phyloP scores from a whole-genome alignment of 495 filamentous ascomycete genomes.

The Trichocladium uniseriatum region DNA sequence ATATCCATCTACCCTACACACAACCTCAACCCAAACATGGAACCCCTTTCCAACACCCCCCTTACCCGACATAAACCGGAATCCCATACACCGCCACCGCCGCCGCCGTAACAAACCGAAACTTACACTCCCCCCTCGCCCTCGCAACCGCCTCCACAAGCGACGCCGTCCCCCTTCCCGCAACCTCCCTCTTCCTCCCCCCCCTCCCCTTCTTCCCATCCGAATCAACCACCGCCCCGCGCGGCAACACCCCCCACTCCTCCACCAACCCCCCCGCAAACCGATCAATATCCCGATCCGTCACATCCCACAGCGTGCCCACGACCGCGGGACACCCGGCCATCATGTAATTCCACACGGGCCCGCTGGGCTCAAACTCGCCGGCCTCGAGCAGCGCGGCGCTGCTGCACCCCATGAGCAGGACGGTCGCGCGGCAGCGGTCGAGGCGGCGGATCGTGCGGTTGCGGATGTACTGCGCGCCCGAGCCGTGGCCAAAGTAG shows the following conservation, averaged over 20 bases:
- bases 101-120: slow-evolving; percentile 86
- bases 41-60: not conserved
- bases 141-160: slow-evolving; percentile 72
- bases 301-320: slow-evolving; percentile 94
- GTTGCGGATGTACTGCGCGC: slow-evolving; percentile 84
- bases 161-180: slow-evolving; percentile 22
- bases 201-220: slow-evolving; percentile 19
- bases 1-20: not conserved
- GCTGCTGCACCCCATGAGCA: slow-evolving; percentile 88
- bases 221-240: slow-evolving; percentile 26
- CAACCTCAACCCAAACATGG: not conserved
- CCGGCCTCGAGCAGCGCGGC: slow-evolving; percentile 70
- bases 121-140: slow-evolving; percentile 63
- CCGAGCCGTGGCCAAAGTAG: slow-evolving; percentile 94
- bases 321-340: slow-evolving; percentile 76
- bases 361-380: slow-evolving; percentile 81
- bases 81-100: slow-evolving; percentile 91
- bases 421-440: slow-evolving; percentile 55
- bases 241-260: slow-evolving; percentile 67
- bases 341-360: slow-evolving; percentile 82
- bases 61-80: slow-evolving; percentile 63
- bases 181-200: slow-evolving; percentile 17
- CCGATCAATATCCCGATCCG: slow-evolving; percentile 90
- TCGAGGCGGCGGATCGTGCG: slow-evolving; percentile 69
- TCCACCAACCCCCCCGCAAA: slow-evolving; percentile 69